Evolutionary conservation across 257 asterid species (phyloP), one percentile per base, ranked within the genome.

Genomic region (Verbascum thapsus): DNA sequence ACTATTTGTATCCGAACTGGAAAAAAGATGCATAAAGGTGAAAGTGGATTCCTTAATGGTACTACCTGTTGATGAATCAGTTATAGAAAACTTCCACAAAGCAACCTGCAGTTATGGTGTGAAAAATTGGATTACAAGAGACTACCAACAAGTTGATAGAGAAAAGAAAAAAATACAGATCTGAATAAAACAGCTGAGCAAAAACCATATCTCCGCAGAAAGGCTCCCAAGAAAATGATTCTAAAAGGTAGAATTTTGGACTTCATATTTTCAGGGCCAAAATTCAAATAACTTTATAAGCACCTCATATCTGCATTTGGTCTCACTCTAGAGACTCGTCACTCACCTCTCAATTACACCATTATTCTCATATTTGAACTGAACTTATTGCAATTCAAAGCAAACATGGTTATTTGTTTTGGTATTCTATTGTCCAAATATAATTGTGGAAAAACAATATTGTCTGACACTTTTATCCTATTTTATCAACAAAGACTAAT

Each of bases 41-140:
- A 65, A 64, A 71, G 56, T 40, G 56, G 30, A 59, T 41, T 41
- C 51, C 41, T 53, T 47, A 48, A 47, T 53, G 66, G 40, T 56
- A 72, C 65, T 85, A 92, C 99, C 96, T 85, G 79, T 64, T 42
- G 80, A 79, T 73, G 94, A 72, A 72, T 60, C 79, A 49, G 80
- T 72, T 66, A 73, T 64, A 35, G 81, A 78, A 76, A 89, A 92
- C 74, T 83, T 87, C 97, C 97, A 92, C 57, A 92, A 72, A 19
- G 96, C 99, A 76, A 92, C 97, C 97, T 92, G 83, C 68, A 74
- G 32, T 16, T 48, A 58, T 35, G 78, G 69, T 23, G 68, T 16
- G 32, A 37, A 22, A 63, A 63, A 53, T 26, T 61, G 61, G 35
- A 32, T 54, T 58, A 42, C 48, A 71, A 40, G 64, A 38, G 64